phyloP scores from a whole-genome alignment of 2,329 filamentous ascomycete species.

The Sarocladium strictum region DNA sequence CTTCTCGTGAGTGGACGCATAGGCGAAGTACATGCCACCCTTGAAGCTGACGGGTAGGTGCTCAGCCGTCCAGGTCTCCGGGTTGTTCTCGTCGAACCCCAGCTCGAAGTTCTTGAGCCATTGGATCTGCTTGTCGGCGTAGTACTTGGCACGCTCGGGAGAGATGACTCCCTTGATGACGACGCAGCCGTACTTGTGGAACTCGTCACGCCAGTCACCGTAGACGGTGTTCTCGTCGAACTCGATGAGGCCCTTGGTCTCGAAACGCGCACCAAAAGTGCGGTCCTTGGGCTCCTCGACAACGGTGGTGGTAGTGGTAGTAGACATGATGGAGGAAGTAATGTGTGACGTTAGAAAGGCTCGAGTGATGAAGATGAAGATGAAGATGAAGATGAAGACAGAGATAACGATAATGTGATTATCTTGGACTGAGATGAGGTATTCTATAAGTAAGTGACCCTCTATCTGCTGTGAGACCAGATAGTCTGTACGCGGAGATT shows the following conservation, averaged over 20 bases:
- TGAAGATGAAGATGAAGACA: not conserved
- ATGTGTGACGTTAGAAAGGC: not conserved
- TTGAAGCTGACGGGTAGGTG: constrained; percentile 29
- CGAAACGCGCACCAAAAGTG: not conserved
- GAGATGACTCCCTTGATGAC: constrained; percentile 33
- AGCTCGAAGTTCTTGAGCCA: constrained; percentile 35
- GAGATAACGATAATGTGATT: not conserved
- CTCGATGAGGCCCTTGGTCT: not conserved
- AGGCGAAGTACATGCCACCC: constrained; percentile 22
- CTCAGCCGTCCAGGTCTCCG: constrained; percentile 28
- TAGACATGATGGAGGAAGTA: not conserved
- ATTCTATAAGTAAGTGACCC: constrained; percentile 2
- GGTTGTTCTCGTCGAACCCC: constrained; percentile 26
- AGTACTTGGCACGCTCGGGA: constrained; percentile 30
- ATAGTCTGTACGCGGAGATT: not conserved
- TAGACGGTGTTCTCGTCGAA: not conserved
- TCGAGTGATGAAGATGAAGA: not conserved
- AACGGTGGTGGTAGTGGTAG: constrained; percentile 15
- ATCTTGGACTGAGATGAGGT: not conserved
- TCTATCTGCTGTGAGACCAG: not conserved
- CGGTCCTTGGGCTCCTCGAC: not conserved
- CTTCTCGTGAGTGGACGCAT: constrained; percentile 30
- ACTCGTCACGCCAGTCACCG: constrained; percentile 38
- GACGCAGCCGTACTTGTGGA: constrained; percentile 32
- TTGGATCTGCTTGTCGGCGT: constrained; percentile 31